Percentiles rank a stretch among this genome's conserved stretches.
Conservation (phyloP, 164 flowering plant species). For the Magnolia sinica region DNA sequence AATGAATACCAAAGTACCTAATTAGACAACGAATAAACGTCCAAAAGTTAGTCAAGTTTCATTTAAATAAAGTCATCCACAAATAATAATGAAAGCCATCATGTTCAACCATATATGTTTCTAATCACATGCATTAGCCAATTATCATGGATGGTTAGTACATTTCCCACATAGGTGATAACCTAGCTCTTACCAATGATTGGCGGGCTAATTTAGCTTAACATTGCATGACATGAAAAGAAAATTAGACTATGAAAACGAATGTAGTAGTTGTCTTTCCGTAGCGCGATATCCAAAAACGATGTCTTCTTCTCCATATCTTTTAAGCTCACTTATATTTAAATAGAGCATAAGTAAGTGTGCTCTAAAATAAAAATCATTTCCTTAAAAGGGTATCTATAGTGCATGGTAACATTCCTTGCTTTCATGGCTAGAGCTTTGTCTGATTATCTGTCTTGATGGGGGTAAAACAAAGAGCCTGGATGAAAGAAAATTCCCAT, state of each 20-base stretch:
- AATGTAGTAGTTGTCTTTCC: constrained; percentile 7
- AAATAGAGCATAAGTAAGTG: constrained; percentile 6
- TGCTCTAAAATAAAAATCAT: constrained; percentile 5
- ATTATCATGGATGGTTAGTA: too few species aligned
- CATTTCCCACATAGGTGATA: constrained; percentile 7
- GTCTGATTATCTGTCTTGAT: constrained; percentile 36
- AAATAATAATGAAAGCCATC: too few species aligned
- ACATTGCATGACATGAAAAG: not conserved
- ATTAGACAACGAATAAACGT: too few species aligned
- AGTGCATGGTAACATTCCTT: constrained; percentile 43
- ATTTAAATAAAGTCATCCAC: too few species aligned
- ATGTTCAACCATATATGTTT: too few species aligned
- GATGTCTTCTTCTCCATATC: constrained; percentile 21
- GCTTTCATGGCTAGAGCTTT: constrained; percentile 28
- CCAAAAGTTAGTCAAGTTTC: too few species aligned
- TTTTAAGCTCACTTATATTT: constrained; percentile 1
- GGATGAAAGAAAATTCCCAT: constrained; percentile 36
- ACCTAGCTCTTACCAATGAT: not conserved
- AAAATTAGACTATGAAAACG: not conserved
- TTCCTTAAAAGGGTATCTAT: constrained; percentile 19
- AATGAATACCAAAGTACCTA: too few species aligned
- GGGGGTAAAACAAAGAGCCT: constrained; percentile 22
- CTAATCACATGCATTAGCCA: too few species aligned
- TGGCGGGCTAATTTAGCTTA: not conserved
- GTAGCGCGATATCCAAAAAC: constrained; percentile 23